Conservation (phyloP, 2,329 filamentous ascomycete species). For the Diplodia corticola region DNA sequence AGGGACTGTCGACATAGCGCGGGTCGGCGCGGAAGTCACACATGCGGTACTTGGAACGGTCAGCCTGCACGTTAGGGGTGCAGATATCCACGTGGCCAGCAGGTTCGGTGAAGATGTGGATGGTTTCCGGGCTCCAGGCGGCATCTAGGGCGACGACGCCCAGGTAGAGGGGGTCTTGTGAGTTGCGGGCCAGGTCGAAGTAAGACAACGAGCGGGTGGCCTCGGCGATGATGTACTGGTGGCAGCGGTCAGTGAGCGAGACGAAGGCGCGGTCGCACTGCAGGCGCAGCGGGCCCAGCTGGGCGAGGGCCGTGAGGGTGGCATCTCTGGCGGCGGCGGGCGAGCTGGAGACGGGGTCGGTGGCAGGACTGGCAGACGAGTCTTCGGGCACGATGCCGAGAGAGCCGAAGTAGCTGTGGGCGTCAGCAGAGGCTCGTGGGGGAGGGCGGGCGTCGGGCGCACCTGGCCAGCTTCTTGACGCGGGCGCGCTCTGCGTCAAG, state of each 20-base stretch:
- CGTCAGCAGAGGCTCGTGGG: background rate
- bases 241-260: conserved; percentile 50
- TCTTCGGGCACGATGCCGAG: conserved; percentile 3
- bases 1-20: conserved; percentile 35
- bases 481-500: background rate
- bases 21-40: conserved; percentile 36
- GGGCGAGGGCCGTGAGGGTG: conserved; percentile 36
- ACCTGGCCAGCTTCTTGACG: conserved; percentile 14
- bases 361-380: background rate
- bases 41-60: conserved; percentile 31
- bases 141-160: background rate
- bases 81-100: conserved; percentile 14
- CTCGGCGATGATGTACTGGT: conserved; percentile 54
- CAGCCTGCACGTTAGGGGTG: conserved; percentile 29
- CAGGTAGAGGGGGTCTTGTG: background rate
- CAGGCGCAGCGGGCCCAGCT: conserved; percentile 41
- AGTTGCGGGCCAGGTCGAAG: conserved; percentile 30
- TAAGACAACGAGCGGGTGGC: conserved; percentile 46
- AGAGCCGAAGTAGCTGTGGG: conserved; percentile 9
- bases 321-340: background rate
- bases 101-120: background rate
- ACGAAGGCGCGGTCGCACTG: conserved; percentile 40
- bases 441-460: background rate
- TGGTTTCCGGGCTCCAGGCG: background rate
- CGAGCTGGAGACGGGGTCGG: background rate